Base-by-base conservation (phyloP, 768 basidiomycete species). In the Russula abietina region DNA sequence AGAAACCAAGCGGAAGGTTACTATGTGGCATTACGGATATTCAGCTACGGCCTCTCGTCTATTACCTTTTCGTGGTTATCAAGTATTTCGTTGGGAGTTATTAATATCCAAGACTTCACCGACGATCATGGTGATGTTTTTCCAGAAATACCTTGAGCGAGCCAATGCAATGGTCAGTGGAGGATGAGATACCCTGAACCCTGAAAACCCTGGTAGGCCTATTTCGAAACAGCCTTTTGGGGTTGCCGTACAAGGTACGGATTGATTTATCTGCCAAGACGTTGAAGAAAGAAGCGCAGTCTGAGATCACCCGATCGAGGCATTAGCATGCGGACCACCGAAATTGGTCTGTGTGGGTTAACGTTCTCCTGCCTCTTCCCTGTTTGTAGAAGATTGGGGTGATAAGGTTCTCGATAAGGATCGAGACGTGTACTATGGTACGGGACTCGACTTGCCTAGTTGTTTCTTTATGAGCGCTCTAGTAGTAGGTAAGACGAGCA, bases 61-160 rank as follows among this genome's bases (percentile, higher is more conserved):
- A 80, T 78, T 0, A 81, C 85, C 0, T 86, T 87, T 48, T 10
- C 83, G 64, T 84, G 81, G 64, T 86, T 84, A 62, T 85, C 78
- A n/a, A 83, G 81, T 11, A 88, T 83, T 75, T 76, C 0, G 79
- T 82, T 17, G 17, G 50, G 8, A 50, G 28, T 19, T 19, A 28
- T 51, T 30, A 10, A 4, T 28, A 50, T 50, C 45, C 87, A 74
- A 68, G 83, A 85, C 85, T 69, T 87, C 85, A 8, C 84, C 85
- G 39, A 88, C 79, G 3, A 85, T 19, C 41, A 85, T 83, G 0
- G 86, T 84, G 9, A 88, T n/a, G 73, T 0, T 75, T 84, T 11
- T 86, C 85, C 30, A 86, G 77, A 2, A 86, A 74, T 43, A 86
- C 84, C 70, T 83, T 83, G 74, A 81, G 87, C 1, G 85, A 76